These are phyloP conservation scores for Nakaseomyces glabratus DNA, from an alignment of 1,139 yeast species.

Conservation along the genomic window DNA sequence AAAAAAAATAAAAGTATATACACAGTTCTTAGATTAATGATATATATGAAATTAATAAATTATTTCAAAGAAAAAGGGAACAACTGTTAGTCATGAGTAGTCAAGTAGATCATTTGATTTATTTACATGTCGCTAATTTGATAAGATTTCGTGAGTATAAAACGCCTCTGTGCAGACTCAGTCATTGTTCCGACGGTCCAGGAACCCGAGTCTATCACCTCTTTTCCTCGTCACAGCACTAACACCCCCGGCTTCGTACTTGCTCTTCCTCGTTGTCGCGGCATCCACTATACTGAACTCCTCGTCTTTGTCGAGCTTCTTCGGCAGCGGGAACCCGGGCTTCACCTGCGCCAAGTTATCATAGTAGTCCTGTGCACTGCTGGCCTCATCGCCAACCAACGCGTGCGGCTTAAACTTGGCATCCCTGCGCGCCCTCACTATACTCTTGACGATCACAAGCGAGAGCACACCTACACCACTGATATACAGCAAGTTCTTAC, in stretches of 20 bases:
- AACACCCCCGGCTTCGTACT: slow-evolving; percentile 57
- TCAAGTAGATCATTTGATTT: no score
- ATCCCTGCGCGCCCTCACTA: slow-evolving; percentile 22
- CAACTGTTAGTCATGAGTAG: no score
- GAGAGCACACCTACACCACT: slow-evolving; percentile 22
- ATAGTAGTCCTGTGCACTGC: slow-evolving; percentile 17
- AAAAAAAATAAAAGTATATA: no score
- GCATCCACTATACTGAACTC: slow-evolving; percentile 11
- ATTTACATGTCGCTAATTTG: no score
- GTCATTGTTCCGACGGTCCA: slow-evolving; percentile 25
- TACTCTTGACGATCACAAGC: slow-evolving; percentile 21
- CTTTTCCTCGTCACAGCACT: slow-evolving; percentile 40
- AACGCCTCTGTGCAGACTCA: neutral
- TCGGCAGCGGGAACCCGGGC: slow-evolving; percentile 38
- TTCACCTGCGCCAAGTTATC: slow-evolving; percentile 33
- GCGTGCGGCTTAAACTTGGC: slow-evolving; percentile 24
- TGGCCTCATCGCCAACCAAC: slow-evolving; percentile 9
- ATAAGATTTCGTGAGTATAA: neutral
- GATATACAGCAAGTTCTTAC: slow-evolving; percentile 22
- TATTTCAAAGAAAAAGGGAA: no score
- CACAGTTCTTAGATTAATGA: no score
- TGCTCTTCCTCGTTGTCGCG: slow-evolving; percentile 39
- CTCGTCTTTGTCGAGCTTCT: slow-evolving; percentile 13
- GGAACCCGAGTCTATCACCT: slow-evolving; percentile 33
- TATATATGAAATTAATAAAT: no score